Percentiles rank a stretch among this genome's conserved stretches.
Evolutionary conservation across 2,329 filamentous ascomycete genomes (phyloP).

Genomic region (Aureobasidium sp.): DNA sequence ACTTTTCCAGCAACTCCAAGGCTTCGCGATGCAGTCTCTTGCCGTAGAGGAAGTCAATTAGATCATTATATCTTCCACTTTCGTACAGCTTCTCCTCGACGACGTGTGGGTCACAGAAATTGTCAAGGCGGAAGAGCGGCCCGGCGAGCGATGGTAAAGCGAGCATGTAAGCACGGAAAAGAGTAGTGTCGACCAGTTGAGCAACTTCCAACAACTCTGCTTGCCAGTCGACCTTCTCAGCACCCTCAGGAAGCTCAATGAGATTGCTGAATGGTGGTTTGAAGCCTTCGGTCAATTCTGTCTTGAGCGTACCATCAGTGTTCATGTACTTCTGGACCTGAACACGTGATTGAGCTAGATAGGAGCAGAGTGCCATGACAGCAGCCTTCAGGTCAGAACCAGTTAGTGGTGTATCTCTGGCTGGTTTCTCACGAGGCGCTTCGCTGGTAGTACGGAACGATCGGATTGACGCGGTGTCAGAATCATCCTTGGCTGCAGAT

Average conservation of each 20-base stretch:
- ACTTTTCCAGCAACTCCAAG: constrained; percentile 69
- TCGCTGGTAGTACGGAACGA: constrained; percentile 52
- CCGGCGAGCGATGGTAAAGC: constrained; percentile 75
- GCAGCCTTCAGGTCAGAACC: constrained; percentile 79
- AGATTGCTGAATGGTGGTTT: constrained; percentile 37
- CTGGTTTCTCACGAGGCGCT: constrained; percentile 38
- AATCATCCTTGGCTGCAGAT: constrained; percentile 33
- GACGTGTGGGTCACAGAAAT: constrained; percentile 93
- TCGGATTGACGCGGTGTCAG: constrained; percentile 49
- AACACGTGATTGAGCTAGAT: constrained; percentile 74
- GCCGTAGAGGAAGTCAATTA: constrained; percentile 96
- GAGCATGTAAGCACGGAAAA: constrained; percentile 95
- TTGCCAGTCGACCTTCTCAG: constrained; percentile 51
- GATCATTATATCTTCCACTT: constrained; percentile 77
- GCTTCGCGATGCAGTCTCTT: constrained; percentile 89
- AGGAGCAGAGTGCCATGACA: constrained; percentile 74
- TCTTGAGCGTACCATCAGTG: constrained; percentile 49
- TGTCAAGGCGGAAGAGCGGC: constrained; percentile 87
- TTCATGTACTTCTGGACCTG: constrained; percentile 53
- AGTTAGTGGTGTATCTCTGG: constrained; percentile 51
- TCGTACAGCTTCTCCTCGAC: constrained; percentile 90
- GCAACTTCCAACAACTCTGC: constrained; percentile 67
- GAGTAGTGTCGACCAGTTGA: constrained; percentile 79
- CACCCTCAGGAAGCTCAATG: constrained; percentile 24
- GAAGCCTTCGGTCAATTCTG: constrained; percentile 20